phyloP scores from a whole-genome alignment of 2,329 filamentous ascomycete species.

The Apiospora aurea region DNA sequence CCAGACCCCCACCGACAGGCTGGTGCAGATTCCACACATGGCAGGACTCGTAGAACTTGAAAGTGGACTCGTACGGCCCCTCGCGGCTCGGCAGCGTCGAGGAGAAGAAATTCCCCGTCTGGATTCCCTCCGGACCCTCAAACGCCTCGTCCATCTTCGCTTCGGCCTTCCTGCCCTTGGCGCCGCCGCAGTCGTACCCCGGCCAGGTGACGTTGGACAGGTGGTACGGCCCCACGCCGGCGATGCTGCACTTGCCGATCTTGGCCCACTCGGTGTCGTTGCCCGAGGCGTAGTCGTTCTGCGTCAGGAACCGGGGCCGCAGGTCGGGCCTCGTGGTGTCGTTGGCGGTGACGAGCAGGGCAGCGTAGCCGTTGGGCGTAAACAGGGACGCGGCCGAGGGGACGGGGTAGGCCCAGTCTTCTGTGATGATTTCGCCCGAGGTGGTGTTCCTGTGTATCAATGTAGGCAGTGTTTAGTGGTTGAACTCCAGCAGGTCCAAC shows the following conservation, averaged over 20 bases:
- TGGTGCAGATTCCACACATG: not conserved
- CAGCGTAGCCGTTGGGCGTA: not conserved
- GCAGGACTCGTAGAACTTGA: not conserved
- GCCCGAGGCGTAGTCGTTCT: not conserved
- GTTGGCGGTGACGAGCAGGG: not conserved
- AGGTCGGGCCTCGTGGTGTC: not conserved
- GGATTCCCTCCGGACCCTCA: not conserved
- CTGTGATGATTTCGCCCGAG: not conserved
- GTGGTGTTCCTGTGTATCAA: not conserved
- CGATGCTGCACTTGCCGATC: constrained; percentile 4
- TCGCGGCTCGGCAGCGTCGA: not conserved
- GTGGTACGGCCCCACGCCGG: not conserved
- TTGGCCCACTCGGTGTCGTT: not conserved
- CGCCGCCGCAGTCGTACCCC: not conserved
- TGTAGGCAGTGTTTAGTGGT: not conserved
- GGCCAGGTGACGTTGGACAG: not conserved
- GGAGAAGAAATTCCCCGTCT: not conserved
- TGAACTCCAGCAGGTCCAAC: too few relatives aligned
- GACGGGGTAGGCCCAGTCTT: not conserved
- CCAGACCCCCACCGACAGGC: not conserved
- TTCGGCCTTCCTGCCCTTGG: not conserved
- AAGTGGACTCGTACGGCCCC: not conserved
- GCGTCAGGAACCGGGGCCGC: not conserved
- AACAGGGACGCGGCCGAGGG: not conserved
- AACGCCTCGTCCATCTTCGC: not conserved